A percentile compares a stretch with the other conserved stretches of the same genome.
Conservation (phyloP, 768 basidiomycete genomes). For the Lactifluus hygrophoroides region DNA sequence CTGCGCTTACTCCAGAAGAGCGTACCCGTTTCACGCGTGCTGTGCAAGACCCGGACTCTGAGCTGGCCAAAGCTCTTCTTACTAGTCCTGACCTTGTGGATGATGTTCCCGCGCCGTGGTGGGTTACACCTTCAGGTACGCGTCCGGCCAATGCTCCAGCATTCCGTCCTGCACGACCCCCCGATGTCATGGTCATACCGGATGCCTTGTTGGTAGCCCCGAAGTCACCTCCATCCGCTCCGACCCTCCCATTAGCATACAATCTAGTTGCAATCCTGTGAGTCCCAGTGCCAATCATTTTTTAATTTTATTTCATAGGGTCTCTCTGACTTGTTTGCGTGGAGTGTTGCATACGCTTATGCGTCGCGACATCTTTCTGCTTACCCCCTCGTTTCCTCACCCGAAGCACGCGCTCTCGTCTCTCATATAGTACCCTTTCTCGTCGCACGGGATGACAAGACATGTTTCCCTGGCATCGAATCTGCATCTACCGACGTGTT, state of each 20-base stretch:
- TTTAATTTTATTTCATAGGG: background rate
- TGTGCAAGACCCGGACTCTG: conserved; percentile 53
- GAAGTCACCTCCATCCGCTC: conserved; percentile 21
- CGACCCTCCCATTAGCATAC: conserved; percentile 40
- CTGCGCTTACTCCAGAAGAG: conserved; percentile 50
- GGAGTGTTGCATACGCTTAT: conserved; percentile 63
- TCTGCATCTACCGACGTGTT: conserved; percentile 51
- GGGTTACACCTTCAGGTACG: conserved; percentile 29
- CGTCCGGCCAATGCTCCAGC: background rate
- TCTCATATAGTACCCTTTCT: conserved; percentile 57
- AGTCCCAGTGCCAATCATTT: too few species aligned
- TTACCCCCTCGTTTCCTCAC: conserved; percentile 45
- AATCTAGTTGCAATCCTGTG: conserved; percentile 65
- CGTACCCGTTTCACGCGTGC: conserved; percentile 50
- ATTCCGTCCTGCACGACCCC: conserved; percentile 30
- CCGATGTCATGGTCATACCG: conserved; percentile 39
- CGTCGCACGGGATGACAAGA: conserved; percentile 46
- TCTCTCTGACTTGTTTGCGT: background rate
- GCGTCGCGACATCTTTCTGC: conserved; percentile 51
- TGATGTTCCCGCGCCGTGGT: conserved; percentile 61
- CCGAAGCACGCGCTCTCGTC: conserved; percentile 39
- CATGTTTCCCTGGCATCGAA: conserved; percentile 42
- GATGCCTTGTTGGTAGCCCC: conserved; percentile 33
- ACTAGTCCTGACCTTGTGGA: conserved; percentile 45
- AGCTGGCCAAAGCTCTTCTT: conserved; percentile 50